Conservation (phyloP, 2,329 filamentous ascomycete genomes). For the Cladosporium sp. region DNA sequence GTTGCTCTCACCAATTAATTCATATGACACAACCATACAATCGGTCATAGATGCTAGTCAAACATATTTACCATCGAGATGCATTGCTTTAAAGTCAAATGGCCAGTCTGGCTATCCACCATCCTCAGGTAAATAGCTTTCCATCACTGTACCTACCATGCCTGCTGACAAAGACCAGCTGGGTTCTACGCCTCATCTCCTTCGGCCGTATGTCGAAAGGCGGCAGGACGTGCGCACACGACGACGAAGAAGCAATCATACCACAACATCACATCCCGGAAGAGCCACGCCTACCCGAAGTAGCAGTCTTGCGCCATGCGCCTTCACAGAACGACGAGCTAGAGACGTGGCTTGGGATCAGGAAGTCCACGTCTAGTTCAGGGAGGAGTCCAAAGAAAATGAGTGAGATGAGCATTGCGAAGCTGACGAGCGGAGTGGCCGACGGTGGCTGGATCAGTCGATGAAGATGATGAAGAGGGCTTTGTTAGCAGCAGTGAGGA, state of each 20-base stretch:
- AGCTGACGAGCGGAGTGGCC: slow-evolving; percentile 30
- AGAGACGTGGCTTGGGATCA: slow-evolving; percentile 15
- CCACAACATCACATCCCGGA: background rate
- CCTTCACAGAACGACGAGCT: slow-evolving; percentile 5
- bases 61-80: background rate
- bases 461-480: background rate
- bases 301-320: background rate
- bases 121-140: background rate
- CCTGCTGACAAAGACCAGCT: background rate
- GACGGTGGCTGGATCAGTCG: slow-evolving; percentile 24
- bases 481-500: background rate
- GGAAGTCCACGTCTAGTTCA: background rate
- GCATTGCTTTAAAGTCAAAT: background rate
- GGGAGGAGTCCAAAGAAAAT: slow-evolving; percentile 15
- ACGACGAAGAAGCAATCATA: background rate
- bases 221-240: background rate
- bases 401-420: slow-evolving; percentile 27
- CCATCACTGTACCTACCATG: background rate
- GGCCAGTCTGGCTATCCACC: background rate
- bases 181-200: background rate
- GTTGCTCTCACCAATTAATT: background rate
- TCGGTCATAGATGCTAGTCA: background rate
- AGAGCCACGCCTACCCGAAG: background rate
- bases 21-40: background rate
- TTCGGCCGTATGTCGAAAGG: background rate